These are phyloP conservation scores for Boletus edulis DNA, from an alignment of 768 basidiomycete species.

Conservation along the genomic window DNA sequence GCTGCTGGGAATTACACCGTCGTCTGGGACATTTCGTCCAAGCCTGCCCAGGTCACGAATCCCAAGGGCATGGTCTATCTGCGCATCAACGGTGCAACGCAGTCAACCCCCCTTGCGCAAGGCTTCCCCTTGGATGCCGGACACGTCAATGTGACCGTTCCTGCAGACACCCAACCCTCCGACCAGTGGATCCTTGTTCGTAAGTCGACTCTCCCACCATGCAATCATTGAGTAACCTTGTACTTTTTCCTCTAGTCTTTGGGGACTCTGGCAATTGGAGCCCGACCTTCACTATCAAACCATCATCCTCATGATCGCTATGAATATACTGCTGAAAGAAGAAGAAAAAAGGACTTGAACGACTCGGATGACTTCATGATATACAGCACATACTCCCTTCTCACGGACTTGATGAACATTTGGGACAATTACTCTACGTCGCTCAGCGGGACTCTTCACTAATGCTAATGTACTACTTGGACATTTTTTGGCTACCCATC, in stretches of 20 bases:
- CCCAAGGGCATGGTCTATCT: constrained; percentile 41
- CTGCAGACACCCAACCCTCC: constrained; percentile 34
- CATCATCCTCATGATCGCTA: constrained; percentile 23
- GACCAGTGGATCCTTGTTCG: constrained; percentile 43
- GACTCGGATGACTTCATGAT: constrained; percentile 14
- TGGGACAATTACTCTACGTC: constrained; percentile 5
- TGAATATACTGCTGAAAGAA: neutral
- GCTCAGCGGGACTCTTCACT: neutral
- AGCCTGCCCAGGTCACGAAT: constrained; percentile 50
- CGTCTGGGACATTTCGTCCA: constrained; percentile 43
- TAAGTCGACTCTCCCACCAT: constrained; percentile 25
- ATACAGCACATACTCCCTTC: constrained; percentile 2
- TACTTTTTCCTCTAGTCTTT: constrained; percentile 36
- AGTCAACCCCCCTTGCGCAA: constrained; percentile 35
- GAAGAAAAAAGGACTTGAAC: no score
- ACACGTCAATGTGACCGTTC: constrained; percentile 38
- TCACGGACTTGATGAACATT: constrained; percentile 14
- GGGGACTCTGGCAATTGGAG: constrained; percentile 56
- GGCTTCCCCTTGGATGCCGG: constrained; percentile 38
- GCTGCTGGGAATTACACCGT: constrained; percentile 40
- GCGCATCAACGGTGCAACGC: constrained; percentile 32
- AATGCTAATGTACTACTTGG: neutral
- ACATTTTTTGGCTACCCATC: constrained; percentile 2
- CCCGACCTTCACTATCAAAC: constrained; percentile 40
- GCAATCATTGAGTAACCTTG: neutral